Base-by-base conservation (phyloP, 768 basidiomycete species). In the Tricholoma terreum region DNA sequence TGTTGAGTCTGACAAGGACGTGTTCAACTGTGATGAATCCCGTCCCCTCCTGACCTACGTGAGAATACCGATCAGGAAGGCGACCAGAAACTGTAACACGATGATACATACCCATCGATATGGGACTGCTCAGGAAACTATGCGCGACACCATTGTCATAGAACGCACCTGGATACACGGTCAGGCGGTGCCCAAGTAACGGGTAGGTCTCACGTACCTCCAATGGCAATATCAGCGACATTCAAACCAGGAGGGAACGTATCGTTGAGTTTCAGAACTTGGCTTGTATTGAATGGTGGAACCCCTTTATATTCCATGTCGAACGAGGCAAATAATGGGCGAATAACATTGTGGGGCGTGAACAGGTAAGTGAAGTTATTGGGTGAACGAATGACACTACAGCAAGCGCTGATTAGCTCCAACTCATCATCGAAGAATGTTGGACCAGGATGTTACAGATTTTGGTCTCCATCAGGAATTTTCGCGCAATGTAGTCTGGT, bases 1-100 rank as follows among this genome's bases (percentile, higher is more conserved):
- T 71, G 42, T 76, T 73, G 10, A 77, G 65, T 22, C 75, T 65
- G 36, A 77, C 62, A 49, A 77, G 69, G 22, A 71, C 64, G 19
- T 69, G 63, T 58, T 76, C 75, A 6, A 77, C 48, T 2, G 69
- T 68, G 5, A 68, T 56, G 59, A 73, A 76, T 4, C 75, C 74
- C 30, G 59, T 66, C 7, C 71, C 73, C n/a, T 69, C 66, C 33
- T 35, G 27, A n/a, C 68, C 70, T 73, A 45, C 11, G 24, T 27
- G 22, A 22, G 36, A 15, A 34, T 17, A 15, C 31, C 22, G 36
- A 21, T 55, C 42, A 59, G 22, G 24, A 40, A 36, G 3, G 1
- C 10, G 9, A 38, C 42, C 19, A 21, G 42, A 43, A 43, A 43
- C 42, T 43, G 17, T 43, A 43, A 43, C 42, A 43, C 19, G n/a